A percentile compares a stretch with the other conserved stretches of the same genome.
These are phyloP conservation scores for Umbelopsis sp. DNA, from an alignment of 192 early-diverging fungal genomes.

Conservation along the genomic window DNA sequence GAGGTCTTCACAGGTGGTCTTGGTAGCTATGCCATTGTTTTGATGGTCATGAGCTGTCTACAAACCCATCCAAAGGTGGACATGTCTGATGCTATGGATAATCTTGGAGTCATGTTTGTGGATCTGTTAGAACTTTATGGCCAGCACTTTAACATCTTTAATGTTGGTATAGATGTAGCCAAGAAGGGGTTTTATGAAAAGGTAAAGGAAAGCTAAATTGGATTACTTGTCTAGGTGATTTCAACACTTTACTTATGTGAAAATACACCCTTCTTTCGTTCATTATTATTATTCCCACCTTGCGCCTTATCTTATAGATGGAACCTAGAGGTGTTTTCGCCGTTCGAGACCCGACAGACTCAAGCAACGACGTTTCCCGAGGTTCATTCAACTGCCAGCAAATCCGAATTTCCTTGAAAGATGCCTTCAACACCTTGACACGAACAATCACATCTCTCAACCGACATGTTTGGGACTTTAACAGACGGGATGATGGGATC, in stretches of 20 bases:
- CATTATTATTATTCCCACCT: not conserved
- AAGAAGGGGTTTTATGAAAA: constrained; percentile 58
- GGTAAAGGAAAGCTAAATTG: constrained; percentile 3
- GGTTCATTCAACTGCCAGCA: not conserved
- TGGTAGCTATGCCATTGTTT: constrained; percentile 80
- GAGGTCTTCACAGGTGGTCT: constrained; percentile 90
- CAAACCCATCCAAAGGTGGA: constrained; percentile 85
- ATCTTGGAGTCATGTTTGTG: constrained; percentile 85
- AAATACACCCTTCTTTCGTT: constrained; percentile 29
- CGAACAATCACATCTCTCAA: not conserved
- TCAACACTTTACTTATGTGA: constrained; percentile 24
- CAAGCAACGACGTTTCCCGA: constrained; percentile 51
- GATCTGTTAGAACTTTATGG: constrained; percentile 97
- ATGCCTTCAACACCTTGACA: not conserved
- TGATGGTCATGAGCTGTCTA: constrained; percentile 79
- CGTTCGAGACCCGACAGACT: constrained; percentile 58
- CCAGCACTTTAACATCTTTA: constrained; percentile 67
- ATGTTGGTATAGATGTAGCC: constrained; percentile 64
- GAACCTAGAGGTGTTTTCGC: constrained; percentile 31
- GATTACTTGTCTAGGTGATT: constrained; percentile 5
- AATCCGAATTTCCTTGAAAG: not conserved
- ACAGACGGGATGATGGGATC: not conserved
- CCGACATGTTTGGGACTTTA: not conserved
- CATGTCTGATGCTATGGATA: constrained; percentile 62
- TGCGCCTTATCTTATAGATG: not conserved